Percentiles rank a stretch among this genome's conserved stretches.
Conservation (phyloP, 1,284 basidiomycete species). For the Moesziomyces parantarcticus region DNA sequence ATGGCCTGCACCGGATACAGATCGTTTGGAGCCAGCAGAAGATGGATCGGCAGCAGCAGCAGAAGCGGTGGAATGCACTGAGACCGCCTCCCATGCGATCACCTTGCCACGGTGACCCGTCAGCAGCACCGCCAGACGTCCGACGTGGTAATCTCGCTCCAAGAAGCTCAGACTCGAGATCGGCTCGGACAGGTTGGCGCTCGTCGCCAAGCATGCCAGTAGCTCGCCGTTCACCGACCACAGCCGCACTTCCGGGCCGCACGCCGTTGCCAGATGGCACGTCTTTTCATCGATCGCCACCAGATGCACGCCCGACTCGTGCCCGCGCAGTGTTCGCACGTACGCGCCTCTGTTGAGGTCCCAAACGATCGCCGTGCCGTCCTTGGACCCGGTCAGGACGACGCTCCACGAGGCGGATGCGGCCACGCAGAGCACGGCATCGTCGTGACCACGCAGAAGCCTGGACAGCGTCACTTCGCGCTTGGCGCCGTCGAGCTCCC, state of each 20-base stretch:
- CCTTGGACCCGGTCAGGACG: conserved; percentile 83
- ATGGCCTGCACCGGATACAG: conserved; percentile 1
- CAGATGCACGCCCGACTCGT: conserved; percentile 74
- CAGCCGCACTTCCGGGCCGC: conserved; percentile 75
- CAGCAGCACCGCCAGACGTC: conserved; percentile 54
- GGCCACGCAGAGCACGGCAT: conserved; percentile 78
- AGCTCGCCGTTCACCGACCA: conserved; percentile 84
- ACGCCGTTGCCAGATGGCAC: conserved; percentile 84
- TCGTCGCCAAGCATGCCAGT: conserved; percentile 76
- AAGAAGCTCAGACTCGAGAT: conserved; percentile 81
- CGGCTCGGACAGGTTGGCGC: conserved; percentile 61
- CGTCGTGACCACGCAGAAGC: conserved; percentile 78
- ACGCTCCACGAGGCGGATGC: conserved; percentile 85
- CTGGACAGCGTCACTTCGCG: conserved; percentile 38
- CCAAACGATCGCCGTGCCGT: conserved; percentile 88
- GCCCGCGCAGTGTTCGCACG: conserved; percentile 55
- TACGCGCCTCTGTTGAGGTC: conserved; percentile 78
- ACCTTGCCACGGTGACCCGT: conserved; percentile 64
- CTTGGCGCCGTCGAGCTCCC: conserved; percentile 44
- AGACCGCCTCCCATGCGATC: conserved; percentile 58
- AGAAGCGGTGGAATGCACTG: conserved; percentile 33
- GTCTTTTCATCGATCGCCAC: conserved; percentile 86
- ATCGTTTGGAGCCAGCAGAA: background rate
- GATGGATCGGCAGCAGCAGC: background rate
- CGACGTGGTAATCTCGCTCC: conserved; percentile 74